Conservation (phyloP, 2,329 filamentous ascomycete species). For the Alternaria brassicicola region DNA sequence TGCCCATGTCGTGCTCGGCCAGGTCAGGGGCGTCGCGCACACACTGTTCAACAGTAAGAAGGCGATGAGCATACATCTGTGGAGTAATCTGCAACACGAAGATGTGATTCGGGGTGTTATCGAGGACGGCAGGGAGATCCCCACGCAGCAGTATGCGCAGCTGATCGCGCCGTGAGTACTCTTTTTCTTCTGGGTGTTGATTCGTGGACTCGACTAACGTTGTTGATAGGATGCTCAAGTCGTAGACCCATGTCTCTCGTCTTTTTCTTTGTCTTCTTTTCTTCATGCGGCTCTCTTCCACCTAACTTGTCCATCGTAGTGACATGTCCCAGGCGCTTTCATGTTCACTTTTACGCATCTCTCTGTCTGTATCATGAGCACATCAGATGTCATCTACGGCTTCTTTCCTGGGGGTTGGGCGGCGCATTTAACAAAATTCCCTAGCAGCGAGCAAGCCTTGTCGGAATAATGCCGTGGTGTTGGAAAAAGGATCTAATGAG, state of each 20-base stretch:
- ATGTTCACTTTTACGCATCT: neutral
- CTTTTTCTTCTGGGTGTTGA: neutral
- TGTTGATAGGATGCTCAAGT: conserved; percentile 39
- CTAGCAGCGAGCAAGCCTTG: neutral
- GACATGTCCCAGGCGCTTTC: neutral
- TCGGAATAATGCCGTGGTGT: neutral
- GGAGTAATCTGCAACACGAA: conserved; percentile 44
- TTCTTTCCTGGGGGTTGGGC: neutral
- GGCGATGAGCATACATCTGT: conserved; percentile 49
- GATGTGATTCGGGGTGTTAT: conserved; percentile 45
- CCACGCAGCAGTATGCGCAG: conserved; percentile 44
- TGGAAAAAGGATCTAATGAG: neutral
- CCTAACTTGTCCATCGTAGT: neutral
- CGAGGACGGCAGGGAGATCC: conserved; percentile 40
- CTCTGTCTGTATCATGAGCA: neutral
- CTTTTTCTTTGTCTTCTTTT: neutral
- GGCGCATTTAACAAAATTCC: neutral
- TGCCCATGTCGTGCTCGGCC: conserved; percentile 70
- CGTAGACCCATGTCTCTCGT: conserved; percentile 14
- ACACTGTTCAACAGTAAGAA: conserved; percentile 64
- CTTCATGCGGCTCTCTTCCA: neutral
- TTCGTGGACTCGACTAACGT: too few species aligned
- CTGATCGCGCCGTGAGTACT: conserved; percentile 45
- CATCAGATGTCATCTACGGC: neutral
- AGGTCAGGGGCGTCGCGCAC: conserved; percentile 79